Evolutionary conservation across 2,329 filamentous ascomycete species (phyloP), one percentile per base, ranked within the genome.

Genomic region (Fulvia fulva): DNA sequence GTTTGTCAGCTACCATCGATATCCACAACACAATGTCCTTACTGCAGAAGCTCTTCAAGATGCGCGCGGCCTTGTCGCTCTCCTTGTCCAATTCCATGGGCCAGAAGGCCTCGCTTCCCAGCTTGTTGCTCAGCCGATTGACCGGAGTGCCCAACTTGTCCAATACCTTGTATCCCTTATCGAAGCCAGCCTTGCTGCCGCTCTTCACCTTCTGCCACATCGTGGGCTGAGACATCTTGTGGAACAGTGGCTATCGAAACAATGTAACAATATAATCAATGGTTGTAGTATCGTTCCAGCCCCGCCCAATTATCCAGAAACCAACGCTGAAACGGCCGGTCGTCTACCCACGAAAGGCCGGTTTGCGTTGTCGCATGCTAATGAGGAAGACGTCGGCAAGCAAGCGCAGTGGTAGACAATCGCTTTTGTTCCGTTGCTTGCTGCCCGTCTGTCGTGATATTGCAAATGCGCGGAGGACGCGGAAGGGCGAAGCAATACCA

Each of bases 31-130:
- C 41, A 9, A 12, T 22, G 6, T n/a, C 79, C 85, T 68, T 81
- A 90, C 87, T 90, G 79, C 91, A 96, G 76, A 97, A 97, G 30
- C 89, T 93, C 72, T 91, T 88, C 53, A 97, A 76, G 61, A 96
- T 96, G 57, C 91, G 83, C 59, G 91, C 91, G 49, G 91, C 90
- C 77, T 96, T 96, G 76, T 96, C 90, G 74, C 88, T 89, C 79
- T 97, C 92, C 66, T 88, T 87, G 72, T 96, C 92, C 53, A 96
- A 79, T 1, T 87, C 88, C 30, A 89, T 88, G 2, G 91, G 91
- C 89, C 89, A 94, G 69, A 93, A 93, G 23, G 88, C 86, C 72
- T 95, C 91, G 28, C 82, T 82, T 58, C 91, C 91, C 37, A 96
- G 79, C 74, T 88, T 91, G 75, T 95, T 91, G 16, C 87, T 90